Percentiles rank a stretch among this genome's conserved stretches.
phyloP scores from a whole-genome alignment of 169 alveolate species.

The Cryptosporidium sp. region DNA sequence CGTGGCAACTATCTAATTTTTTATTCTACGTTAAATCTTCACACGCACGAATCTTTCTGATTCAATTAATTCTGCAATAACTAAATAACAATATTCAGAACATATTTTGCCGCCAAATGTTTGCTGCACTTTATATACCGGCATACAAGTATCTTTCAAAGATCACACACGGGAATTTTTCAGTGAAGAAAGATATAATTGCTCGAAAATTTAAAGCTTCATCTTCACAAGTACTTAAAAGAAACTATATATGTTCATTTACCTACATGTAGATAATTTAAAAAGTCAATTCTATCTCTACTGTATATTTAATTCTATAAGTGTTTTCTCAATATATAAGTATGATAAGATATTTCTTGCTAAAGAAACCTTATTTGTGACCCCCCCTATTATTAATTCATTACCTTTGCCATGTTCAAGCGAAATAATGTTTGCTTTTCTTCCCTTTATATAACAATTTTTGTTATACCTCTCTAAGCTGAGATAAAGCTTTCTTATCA shows the following conservation, averaged over 20 bases:
- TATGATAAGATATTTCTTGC: not conserved
- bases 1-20: not conserved
- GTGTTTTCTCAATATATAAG: not conserved
- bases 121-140: not conserved
- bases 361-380: not conserved
- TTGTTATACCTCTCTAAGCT: constrained; percentile 6
- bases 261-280: not conserved
- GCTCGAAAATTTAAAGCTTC: not conserved
- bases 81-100: too few relatives aligned
- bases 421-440: not conserved
- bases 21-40: not conserved
- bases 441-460: not conserved
- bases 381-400: not conserved
- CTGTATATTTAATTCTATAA: not conserved
- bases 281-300: not conserved
- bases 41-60: not conserved
- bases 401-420: not conserved
- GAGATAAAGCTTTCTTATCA: not conserved
- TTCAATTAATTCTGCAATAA: not conserved
- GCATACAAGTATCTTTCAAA: not conserved
- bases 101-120: not conserved
- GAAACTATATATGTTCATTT: not conserved
- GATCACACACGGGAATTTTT: not conserved
- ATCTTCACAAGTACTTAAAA: too few relatives aligned
- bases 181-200: too few relatives aligned